Evolutionary conservation across 495 filamentous ascomycete species (phyloP).

Genomic region (Tuber melanosporum): DNA sequence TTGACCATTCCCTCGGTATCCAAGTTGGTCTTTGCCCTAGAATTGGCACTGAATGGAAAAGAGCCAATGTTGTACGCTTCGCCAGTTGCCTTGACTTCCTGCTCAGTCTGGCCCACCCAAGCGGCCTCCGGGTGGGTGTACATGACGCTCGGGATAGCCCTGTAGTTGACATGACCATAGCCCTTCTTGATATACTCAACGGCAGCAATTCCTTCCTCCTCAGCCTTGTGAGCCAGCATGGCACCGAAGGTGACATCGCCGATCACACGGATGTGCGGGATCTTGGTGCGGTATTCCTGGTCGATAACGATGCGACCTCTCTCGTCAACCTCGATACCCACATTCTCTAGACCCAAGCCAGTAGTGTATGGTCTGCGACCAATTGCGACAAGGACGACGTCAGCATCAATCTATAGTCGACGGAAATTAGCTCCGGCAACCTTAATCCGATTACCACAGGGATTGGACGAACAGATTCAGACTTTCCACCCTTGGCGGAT

Average conservation of each 20-base stretch:
- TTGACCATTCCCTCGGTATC: slow-evolving; percentile 96
- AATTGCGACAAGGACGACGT: slow-evolving; percentile 95
- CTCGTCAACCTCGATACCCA: slow-evolving; percentile 90
- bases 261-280: slow-evolving; percentile 92
- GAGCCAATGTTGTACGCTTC: slow-evolving; percentile 84
- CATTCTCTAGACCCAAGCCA: slow-evolving; percentile 84
- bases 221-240: slow-evolving; percentile 99
- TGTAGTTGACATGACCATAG: slow-evolving; percentile 98
- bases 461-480: slow-evolving; percentile 62
- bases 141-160: slow-evolving; percentile 95
- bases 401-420: slow-evolving; percentile 66
- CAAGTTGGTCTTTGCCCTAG: slow-evolving; percentile 95
- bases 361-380: slow-evolving; percentile 90
- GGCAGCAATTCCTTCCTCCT: slow-evolving; percentile 92
- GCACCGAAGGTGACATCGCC: slow-evolving; percentile 96
- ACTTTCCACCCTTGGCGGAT: slow-evolving; percentile 92
- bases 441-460: slow-evolving; percentile 11
- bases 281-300: slow-evolving; percentile 95
- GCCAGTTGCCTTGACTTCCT: slow-evolving; percentile 82
- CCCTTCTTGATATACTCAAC: slow-evolving; percentile 97
- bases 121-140: slow-evolving; percentile 98
- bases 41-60: slow-evolving; percentile 98
- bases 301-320: slow-evolving; percentile 92
- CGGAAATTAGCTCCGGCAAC: slow-evolving; percentile 8
- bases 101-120: slow-evolving; percentile 97